Conservation (phyloP, 148 eudicot genomes). For the Rhododendron simsii region DNA sequence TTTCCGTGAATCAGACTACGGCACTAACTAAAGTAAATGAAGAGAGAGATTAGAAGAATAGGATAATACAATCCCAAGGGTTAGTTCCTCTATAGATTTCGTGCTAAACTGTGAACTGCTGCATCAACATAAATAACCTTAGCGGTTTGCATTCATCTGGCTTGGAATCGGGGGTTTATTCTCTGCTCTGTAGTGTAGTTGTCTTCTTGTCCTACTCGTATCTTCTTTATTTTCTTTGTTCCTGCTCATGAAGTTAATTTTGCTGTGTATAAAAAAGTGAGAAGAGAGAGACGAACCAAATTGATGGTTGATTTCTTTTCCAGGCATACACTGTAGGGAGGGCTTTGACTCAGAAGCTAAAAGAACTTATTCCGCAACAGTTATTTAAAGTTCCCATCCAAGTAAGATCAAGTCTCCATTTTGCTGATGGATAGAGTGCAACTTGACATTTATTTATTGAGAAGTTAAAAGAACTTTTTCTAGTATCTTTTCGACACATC, state of each 20-base stretch:
- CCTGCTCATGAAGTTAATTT: background rate
- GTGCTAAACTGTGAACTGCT: background rate
- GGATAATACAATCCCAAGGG: background rate
- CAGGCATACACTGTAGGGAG: slow-evolving; percentile 93
- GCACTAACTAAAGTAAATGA: background rate
- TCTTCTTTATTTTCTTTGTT: background rate
- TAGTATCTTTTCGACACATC: background rate
- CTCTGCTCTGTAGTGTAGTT: background rate
- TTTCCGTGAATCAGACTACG: background rate
- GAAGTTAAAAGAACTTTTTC: background rate
- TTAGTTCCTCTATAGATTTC: background rate
- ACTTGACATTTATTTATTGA: background rate
- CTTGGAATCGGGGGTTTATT: background rate
- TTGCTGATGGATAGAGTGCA: background rate
- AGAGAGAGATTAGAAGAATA: background rate
- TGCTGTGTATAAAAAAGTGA: background rate
- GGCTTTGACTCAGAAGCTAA: slow-evolving; percentile 92
- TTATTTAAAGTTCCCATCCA: slow-evolving; percentile 99
- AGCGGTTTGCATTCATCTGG: background rate
- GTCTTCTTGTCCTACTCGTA: background rate
- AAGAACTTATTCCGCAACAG: slow-evolving; percentile 96
- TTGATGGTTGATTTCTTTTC: background rate
- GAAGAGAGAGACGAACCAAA: background rate
- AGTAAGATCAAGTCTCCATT: slow-evolving; percentile 34
- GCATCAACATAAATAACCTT: background rate